A percentile compares a stretch with the other conserved stretches of the same genome.
These are phyloP conservation scores for Trichoderma hamatum DNA, from an alignment of 2,329 filamentous ascomycete genomes.

Conservation along the genomic window DNA sequence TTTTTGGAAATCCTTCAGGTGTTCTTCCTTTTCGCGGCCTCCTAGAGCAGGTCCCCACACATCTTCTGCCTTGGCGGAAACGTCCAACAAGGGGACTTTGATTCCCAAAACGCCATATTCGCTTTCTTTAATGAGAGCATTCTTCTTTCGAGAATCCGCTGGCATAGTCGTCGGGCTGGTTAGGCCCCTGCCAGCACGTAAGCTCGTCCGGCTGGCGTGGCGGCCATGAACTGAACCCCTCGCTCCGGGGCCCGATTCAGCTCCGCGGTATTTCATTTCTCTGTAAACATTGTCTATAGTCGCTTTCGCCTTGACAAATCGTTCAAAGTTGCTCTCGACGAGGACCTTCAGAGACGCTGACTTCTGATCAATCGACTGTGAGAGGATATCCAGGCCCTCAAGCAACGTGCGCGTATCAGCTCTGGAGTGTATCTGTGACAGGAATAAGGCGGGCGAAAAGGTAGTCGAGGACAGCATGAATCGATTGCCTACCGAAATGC, in stretches of 20 bases:
- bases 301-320: slow-evolving; percentile 94
- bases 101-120: slow-evolving; percentile 89
- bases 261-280: slow-evolving; percentile 83
- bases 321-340: slow-evolving; percentile 97
- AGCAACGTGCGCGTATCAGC: slow-evolving; percentile 83
- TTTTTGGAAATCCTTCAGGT: slow-evolving; percentile 74
- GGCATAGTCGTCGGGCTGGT: slow-evolving; percentile 45
- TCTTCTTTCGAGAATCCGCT: slow-evolving; percentile 72
- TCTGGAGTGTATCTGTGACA: slow-evolving; percentile 86
- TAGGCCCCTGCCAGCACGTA: slow-evolving; percentile 50
- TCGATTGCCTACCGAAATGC: slow-evolving; percentile 66
- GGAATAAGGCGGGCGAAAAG: slow-evolving; percentile 88
- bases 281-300: slow-evolving; percentile 99
- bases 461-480: slow-evolving; percentile 95
- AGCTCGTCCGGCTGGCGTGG: slow-evolving; percentile 68
- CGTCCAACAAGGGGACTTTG: slow-evolving; percentile 83
- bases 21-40: slow-evolving; percentile 87
- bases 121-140: slow-evolving; percentile 88
- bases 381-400: slow-evolving; percentile 80
- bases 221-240: slow-evolving; percentile 56
- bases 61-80: slow-evolving; percentile 92
- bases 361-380: slow-evolving; percentile 94
- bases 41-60: slow-evolving; percentile 95
- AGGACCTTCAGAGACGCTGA: slow-evolving; percentile 94
- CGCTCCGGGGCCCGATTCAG: slow-evolving; percentile 51